These are phyloP conservation scores for Carex scoparia DNA, from an alignment of 176 grass and related monocot species.

Conservation along the genomic window DNA sequence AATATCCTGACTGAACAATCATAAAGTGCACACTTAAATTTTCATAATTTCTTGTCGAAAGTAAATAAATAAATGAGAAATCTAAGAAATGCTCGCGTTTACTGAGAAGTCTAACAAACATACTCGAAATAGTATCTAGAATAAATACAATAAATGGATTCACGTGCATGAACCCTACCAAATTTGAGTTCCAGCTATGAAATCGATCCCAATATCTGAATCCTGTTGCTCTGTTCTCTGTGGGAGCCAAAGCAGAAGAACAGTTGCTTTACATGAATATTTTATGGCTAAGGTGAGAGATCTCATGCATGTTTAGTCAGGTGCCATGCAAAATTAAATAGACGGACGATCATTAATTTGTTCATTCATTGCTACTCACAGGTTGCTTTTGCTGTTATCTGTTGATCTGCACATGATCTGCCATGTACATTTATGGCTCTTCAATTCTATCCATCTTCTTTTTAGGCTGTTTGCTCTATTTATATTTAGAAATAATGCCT, in stretches of 20 bases:
- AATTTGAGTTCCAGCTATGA: neutral
- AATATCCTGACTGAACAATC: no score
- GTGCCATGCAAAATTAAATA: neutral
- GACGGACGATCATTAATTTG: neutral
- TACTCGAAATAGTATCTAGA: neutral
- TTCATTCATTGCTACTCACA: constrained; percentile 12
- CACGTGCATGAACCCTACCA: constrained; percentile 7
- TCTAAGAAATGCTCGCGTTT: neutral
- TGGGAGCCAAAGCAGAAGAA: neutral
- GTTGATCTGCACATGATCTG: neutral
- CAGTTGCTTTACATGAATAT: constrained; percentile 9
- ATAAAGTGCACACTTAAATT: neutral
- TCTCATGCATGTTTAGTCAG: constrained; percentile 5
- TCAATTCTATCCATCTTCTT: neutral
- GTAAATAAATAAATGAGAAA: neutral
- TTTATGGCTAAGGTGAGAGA: neutral
- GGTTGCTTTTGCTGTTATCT: constrained; percentile 8
- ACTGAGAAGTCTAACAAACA: neutral
- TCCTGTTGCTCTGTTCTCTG: neutral
- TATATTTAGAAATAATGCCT: neutral
- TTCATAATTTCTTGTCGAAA: neutral
- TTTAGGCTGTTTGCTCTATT: neutral
- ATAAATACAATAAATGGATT: constrained; percentile 15
- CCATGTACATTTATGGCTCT: constrained; percentile 12
- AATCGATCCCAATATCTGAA: constrained; percentile 15